Percentiles rank a stretch among this genome's conserved stretches.
Conservation (phyloP, 139 green algal genomes). For the Chlamydomonas schloesseri region DNA sequence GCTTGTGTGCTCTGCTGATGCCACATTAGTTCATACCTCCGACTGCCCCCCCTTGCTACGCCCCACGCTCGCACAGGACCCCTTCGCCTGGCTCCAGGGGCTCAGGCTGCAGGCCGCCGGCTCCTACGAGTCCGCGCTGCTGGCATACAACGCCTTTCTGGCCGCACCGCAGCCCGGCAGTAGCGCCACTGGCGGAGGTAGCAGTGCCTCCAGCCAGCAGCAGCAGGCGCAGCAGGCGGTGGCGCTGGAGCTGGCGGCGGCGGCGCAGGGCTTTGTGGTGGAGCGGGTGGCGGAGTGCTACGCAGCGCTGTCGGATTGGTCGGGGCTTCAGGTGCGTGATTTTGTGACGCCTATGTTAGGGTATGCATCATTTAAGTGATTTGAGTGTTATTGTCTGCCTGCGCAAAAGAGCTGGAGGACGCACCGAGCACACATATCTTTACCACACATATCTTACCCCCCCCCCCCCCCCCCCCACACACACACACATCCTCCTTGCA, state of each 20-base stretch:
- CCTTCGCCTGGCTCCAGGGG: conserved; percentile 62
- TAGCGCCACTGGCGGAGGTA: not conserved
- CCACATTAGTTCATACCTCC: too few relatives aligned
- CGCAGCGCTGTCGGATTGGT: conserved; percentile 68
- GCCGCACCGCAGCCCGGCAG: not conserved
- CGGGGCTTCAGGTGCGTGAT: conserved; percentile 55
- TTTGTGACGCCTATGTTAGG: too few relatives aligned
- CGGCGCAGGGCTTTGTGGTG: conserved; percentile 52
- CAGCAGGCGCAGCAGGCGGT: too few relatives aligned
- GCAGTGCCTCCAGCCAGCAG: too few relatives aligned
- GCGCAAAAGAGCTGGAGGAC: too few relatives aligned
- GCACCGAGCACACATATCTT: too few relatives aligned
- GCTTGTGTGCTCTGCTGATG: too few relatives aligned
- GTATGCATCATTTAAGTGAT: too few relatives aligned
- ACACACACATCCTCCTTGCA: not conserved
- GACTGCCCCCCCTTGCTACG: too few relatives aligned
- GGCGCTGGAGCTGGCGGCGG: not conserved
- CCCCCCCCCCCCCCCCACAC: too few relatives aligned
- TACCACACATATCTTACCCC: too few relatives aligned
- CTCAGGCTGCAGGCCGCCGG: conserved; percentile 58
- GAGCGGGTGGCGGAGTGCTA: conserved; percentile 68
- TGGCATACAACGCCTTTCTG: conserved; percentile 42
- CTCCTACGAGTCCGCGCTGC: conserved; percentile 55
- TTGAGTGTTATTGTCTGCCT: too few relatives aligned
- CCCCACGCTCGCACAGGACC: conserved; percentile 32